A percentile compares a stretch with the other conserved stretches of the same genome.
phyloP scores from a whole-genome alignment of 176 grass and related monocot species.

The Echinochloa phyllopogon region DNA sequence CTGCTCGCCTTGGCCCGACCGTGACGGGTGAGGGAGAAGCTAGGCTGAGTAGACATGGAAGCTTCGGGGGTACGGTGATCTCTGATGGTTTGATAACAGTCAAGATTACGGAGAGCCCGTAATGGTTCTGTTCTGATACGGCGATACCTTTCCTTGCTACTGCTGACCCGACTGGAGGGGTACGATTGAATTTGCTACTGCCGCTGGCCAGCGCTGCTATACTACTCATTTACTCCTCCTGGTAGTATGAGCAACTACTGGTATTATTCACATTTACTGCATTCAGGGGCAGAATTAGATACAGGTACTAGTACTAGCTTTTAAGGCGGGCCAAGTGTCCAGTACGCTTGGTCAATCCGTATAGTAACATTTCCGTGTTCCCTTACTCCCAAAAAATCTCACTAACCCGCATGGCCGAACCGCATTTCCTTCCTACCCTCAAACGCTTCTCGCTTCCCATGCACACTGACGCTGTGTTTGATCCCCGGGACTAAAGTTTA shows the following conservation, averaged over 20 bases:
- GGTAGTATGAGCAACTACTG: constrained; percentile 30
- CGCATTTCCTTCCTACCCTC: background rate
- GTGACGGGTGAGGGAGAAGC: background rate
- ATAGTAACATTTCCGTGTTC: constrained; percentile 39
- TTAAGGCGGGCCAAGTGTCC: constrained; percentile 39
- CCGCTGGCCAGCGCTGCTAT: background rate
- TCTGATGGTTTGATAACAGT: background rate
- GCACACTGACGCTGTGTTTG: no score
- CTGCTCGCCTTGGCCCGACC: background rate
- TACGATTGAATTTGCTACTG: constrained; percentile 39
- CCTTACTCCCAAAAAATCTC: background rate
- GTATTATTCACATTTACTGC: constrained; percentile 46
- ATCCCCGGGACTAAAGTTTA: no score
- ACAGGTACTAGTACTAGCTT: constrained; percentile 24
- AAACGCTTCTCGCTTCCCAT: background rate
- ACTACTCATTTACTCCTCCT: constrained; percentile 28
- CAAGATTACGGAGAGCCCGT: constrained; percentile 9
- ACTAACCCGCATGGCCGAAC: background rate
- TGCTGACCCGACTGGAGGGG: background rate
- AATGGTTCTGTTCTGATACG: background rate
- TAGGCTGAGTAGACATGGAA: constrained; percentile 16
- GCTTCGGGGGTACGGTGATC: background rate
- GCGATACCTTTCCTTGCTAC: no score
- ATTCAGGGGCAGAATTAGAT: constrained; percentile 41
- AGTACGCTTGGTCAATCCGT: constrained; percentile 27